phyloP scores from a whole-genome alignment of 768 basidiomycete genomes.

The Boletus pseudopeckii region DNA sequence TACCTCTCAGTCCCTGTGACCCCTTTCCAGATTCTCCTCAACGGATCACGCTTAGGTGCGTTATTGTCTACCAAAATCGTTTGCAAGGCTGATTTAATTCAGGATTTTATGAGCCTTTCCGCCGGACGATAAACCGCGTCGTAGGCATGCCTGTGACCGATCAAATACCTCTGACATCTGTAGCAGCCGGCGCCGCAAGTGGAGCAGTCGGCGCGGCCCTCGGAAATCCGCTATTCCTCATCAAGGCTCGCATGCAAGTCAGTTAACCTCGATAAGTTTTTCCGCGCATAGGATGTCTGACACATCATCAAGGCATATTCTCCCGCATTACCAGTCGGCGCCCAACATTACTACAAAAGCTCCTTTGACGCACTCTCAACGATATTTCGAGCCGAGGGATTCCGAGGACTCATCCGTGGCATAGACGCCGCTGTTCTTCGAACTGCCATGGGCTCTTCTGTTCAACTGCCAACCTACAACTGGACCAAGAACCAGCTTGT shows the following conservation, averaged over 20 bases:
- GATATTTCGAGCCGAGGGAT: constrained; percentile 75
- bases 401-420: constrained; percentile 81
- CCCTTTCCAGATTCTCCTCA: constrained; percentile 70
- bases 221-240: constrained; percentile 89
- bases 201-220: constrained; percentile 85
- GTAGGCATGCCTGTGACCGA: constrained; percentile 62
- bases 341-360: constrained; percentile 88
- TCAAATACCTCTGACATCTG: constrained; percentile 71
- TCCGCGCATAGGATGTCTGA: neutral
- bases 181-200: constrained; percentile 84
- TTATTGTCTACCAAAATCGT: neutral
- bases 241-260: constrained; percentile 98
- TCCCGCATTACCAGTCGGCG: constrained; percentile 87
- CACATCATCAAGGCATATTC: constrained; percentile 72
- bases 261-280: neutral
- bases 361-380: constrained; percentile 78
- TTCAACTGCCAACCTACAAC: constrained; percentile 95
- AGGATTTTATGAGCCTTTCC: constrained; percentile 97
- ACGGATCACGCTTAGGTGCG: constrained; percentile 83
- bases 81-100: constrained; percentile 14
- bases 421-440: constrained; percentile 91
- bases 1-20: constrained; percentile 2
- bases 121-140: constrained; percentile 62
- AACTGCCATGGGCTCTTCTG: constrained; percentile 93
- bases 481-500: constrained; percentile 84